phyloP scores from a whole-genome alignment of 495 filamentous ascomycete species.

The Xylaria acuta region DNA sequence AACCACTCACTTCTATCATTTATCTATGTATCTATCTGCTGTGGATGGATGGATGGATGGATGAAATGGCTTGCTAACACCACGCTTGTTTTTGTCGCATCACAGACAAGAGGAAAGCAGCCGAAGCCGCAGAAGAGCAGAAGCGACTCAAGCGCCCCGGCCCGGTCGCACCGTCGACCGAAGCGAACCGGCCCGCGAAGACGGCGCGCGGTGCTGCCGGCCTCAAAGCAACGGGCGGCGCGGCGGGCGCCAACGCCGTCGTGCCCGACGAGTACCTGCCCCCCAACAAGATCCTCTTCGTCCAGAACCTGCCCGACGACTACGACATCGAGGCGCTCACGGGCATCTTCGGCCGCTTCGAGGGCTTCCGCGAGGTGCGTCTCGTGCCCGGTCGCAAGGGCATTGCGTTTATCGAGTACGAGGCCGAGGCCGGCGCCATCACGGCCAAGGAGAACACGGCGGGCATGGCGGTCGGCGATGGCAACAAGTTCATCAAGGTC shows the following conservation, averaged over 20 bases:
- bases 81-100: neutral
- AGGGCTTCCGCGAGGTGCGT: slow-evolving; percentile 93
- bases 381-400: slow-evolving; percentile 84
- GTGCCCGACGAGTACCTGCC: slow-evolving; percentile 97
- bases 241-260: slow-evolving; percentile 67
- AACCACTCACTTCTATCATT: neutral
- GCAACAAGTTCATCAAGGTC: slow-evolving; percentile 54
- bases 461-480: slow-evolving; percentile 78
- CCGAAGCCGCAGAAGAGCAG: slow-evolving; percentile 79
- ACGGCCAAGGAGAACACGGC: slow-evolving; percentile 93
- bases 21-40: neutral
- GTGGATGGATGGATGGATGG: neutral
- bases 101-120: slow-evolving; percentile 88
- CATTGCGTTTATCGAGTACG: slow-evolving; percentile 97
- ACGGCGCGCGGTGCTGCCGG: slow-evolving; percentile 71
- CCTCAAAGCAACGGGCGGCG: slow-evolving; percentile 76
- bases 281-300: slow-evolving; percentile 96
- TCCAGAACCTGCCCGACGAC: slow-evolving; percentile 90
- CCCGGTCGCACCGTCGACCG: slow-evolving; percentile 49
- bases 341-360: slow-evolving; percentile 84
- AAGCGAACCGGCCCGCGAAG: slow-evolving; percentile 71
- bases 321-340: slow-evolving; percentile 80
- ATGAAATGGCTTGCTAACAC: neutral
- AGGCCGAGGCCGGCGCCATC: slow-evolving; percentile 86
- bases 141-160: slow-evolving; percentile 82